phyloP scores from a whole-genome alignment of 257 asterid genomes.

The Petunia axillaris region DNA sequence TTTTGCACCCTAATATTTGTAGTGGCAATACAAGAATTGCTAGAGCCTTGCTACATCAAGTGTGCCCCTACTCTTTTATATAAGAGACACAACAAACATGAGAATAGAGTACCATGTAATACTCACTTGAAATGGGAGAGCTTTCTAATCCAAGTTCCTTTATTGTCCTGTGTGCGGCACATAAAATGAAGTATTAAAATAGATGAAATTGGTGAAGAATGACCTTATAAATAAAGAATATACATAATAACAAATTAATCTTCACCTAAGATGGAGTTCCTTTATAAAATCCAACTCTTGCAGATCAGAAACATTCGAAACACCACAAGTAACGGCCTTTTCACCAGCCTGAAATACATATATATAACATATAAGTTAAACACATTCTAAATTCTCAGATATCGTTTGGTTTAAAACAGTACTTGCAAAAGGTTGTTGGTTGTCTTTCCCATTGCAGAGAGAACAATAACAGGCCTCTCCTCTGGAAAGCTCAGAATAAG shows the following conservation, averaged over 20 bases:
- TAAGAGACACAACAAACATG: background rate
- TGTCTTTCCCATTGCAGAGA: conserved; percentile 90
- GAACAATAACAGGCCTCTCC: conserved; percentile 79
- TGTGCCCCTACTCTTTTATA: background rate
- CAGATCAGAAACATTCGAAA: conserved; percentile 65
- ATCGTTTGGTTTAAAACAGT: background rate
- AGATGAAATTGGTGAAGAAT: background rate
- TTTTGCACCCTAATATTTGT: background rate
- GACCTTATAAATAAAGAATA: background rate
- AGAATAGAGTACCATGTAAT: background rate
- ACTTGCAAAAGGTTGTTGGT: conserved; percentile 73
- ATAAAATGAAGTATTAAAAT: conserved; percentile 1
- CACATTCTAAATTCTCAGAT: background rate
- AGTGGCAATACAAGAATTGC: background rate
- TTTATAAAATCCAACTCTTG: conserved; percentile 65
- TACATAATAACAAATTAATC: background rate
- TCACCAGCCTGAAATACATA: conserved; percentile 71
- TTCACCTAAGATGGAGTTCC: conserved; percentile 72
- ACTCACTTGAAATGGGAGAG: conserved; percentile 65
- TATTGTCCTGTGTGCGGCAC: conserved; percentile 49
- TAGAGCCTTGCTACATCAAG: background rate
- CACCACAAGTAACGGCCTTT: conserved; percentile 81
- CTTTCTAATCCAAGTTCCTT: conserved; percentile 77
- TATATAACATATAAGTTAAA: background rate
- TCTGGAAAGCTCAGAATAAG: conserved; percentile 77